Evolutionary conservation across 768 basidiomycete species (phyloP).

Genomic region (Panaeolus papilionaceus): DNA sequence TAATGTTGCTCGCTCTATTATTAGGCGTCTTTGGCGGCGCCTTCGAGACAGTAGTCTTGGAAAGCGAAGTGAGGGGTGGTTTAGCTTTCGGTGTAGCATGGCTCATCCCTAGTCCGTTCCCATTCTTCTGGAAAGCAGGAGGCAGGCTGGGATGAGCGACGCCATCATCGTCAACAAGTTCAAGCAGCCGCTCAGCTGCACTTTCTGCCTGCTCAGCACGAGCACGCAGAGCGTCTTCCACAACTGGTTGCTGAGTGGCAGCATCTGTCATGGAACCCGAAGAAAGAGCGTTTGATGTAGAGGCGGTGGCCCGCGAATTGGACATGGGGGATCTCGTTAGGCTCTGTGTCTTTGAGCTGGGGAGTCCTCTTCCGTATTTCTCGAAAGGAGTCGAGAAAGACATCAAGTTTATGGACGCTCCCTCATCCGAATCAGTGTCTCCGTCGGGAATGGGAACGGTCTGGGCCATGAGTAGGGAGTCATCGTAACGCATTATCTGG

Average conservation of each 20-base stretch:
- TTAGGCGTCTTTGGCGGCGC: slow-evolving; percentile 68
- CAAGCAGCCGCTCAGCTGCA: slow-evolving; percentile 86
- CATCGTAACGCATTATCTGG: slow-evolving; percentile 49
- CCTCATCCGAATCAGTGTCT: slow-evolving; percentile 73
- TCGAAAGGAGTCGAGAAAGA: slow-evolving; percentile 78
- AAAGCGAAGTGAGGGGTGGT: slow-evolving; percentile 42
- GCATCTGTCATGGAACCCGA: slow-evolving; percentile 52
- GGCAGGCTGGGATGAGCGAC: slow-evolving; percentile 63
- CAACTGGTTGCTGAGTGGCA: slow-evolving; percentile 49
- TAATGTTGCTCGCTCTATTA: slow-evolving; percentile 59
- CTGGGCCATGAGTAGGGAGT: slow-evolving; percentile 73
- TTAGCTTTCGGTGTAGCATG: slow-evolving; percentile 45
- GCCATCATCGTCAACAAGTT: slow-evolving; percentile 84
- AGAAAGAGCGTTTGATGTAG: slow-evolving; percentile 66
- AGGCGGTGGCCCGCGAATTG: slow-evolving; percentile 52
- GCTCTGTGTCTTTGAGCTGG: slow-evolving; percentile 44
- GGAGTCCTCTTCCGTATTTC: slow-evolving; percentile 43
- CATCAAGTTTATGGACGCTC: slow-evolving; percentile 64
- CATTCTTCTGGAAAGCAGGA: slow-evolving; percentile 55
- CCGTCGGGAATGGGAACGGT: slow-evolving; percentile 78
- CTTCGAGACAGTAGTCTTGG: slow-evolving; percentile 36
- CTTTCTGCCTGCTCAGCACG: slow-evolving; percentile 94
- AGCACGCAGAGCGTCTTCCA: slow-evolving; percentile 87
- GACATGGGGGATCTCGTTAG: slow-evolving; percentile 64
- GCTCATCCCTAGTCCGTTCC: slow-evolving; percentile 37